Conservation (phyloP, 176 grass and related monocot species). For the Oropetium thomaeum region DNA sequence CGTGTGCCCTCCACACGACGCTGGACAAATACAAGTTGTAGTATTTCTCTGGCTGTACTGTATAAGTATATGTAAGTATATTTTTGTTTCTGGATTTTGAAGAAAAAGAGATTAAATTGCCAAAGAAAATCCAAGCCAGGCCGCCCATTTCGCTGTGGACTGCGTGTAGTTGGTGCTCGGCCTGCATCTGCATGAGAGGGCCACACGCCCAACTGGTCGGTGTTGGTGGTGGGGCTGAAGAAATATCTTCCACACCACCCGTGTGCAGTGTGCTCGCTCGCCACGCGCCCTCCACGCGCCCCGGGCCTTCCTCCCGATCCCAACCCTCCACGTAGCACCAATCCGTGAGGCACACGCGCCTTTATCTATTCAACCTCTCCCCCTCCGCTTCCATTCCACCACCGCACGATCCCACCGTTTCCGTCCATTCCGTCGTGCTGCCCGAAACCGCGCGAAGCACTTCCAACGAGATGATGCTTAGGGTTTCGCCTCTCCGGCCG, state of each 20-base stretch:
- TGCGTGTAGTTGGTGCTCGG: no score
- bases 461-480: constrained; percentile 32
- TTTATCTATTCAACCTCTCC: constrained; percentile 21
- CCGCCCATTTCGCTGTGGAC: background rate
- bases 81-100: no score
- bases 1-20: no score
- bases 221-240: no score
- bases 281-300: constrained; percentile 62
- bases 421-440: background rate
- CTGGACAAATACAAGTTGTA: no score
- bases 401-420: background rate
- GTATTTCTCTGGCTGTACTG: no score
- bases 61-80: no score
- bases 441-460: background rate
- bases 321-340: constrained; percentile 17
- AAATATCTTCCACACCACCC: background rate
- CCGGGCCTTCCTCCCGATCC: background rate
- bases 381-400: no score
- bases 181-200: background rate
- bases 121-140: background rate
- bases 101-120: no score
- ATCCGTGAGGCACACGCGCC: constrained; percentile 26
- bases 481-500: constrained; percentile 19
- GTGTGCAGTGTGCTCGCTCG: background rate
- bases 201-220: background rate